Evolutionary conservation across 495 filamentous ascomycete species (phyloP).

Genomic region (Penicillium paxilli): DNA sequence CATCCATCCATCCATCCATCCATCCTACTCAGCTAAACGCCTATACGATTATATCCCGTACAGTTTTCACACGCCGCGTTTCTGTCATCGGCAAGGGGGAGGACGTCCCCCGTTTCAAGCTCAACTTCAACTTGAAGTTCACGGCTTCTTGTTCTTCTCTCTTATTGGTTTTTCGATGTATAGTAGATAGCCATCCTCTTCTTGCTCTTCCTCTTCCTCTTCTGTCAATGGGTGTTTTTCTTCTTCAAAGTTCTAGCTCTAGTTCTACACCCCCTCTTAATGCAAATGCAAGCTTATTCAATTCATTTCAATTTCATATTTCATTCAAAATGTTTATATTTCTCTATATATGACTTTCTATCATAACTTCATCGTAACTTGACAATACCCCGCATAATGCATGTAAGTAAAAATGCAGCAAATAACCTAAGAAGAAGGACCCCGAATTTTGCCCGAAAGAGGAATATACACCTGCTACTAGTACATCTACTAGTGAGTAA

Average conservation of each 20-base stretch:
- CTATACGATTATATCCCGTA: slow-evolving; percentile 25
- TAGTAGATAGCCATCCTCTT: slow-evolving; percentile 22
- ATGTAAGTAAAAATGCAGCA: not conserved
- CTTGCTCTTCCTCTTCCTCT: not conserved
- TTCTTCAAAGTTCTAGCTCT: too few relatives aligned
- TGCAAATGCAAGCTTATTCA: too few relatives aligned
- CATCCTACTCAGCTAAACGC: slow-evolving; percentile 5
- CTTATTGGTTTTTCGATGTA: slow-evolving; percentile 21
- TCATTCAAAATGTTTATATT: too few relatives aligned
- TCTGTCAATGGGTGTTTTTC: too few relatives aligned
- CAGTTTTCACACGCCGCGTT: slow-evolving; percentile 20
- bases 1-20: too few relatives aligned
- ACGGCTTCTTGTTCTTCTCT: slow-evolving; percentile 4
- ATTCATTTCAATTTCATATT: not conserved
- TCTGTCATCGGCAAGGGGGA: slow-evolving; percentile 1
- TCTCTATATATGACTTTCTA: not conserved
- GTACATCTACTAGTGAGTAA: too few relatives aligned
- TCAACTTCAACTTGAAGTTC: too few relatives aligned
- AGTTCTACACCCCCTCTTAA: too few relatives aligned
- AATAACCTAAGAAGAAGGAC: not conserved
- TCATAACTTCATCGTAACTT: not conserved
- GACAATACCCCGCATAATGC: not conserved
- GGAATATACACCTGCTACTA: too few relatives aligned
- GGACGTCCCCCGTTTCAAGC: too few relatives aligned
- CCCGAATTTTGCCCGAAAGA: too few relatives aligned